Evolutionary conservation across 1,284 basidiomycete genomes (phyloP).

Genomic region (Afroboletus lepidellus): DNA sequence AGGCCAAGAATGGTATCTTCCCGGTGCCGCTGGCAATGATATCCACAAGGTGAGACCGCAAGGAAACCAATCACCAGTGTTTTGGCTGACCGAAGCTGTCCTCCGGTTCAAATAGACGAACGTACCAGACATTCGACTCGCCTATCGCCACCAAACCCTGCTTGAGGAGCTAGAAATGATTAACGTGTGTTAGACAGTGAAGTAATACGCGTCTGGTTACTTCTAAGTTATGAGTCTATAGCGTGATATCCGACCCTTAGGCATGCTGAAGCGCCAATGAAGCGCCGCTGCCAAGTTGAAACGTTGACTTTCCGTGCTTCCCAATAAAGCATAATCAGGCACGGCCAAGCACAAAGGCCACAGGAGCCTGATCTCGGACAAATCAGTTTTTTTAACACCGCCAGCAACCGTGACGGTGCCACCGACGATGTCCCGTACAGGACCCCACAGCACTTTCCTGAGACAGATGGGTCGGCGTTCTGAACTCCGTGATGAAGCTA

Average conservation of each 20-base stretch:
- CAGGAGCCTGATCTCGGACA: neutral
- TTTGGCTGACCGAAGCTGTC: conserved; percentile 13
- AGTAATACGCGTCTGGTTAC: too few relatives aligned
- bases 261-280: too few relatives aligned
- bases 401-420: neutral
- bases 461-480: neutral
- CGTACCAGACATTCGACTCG: conserved; percentile 87
- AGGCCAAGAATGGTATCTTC: conserved; percentile 86
- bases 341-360: neutral
- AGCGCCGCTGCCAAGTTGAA: too few relatives aligned
- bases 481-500: neutral
- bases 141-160: conserved; percentile 88
- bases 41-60: conserved; percentile 73
- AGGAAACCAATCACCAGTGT: conserved; percentile 3
- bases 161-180: conserved; percentile 84
- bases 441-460: neutral
- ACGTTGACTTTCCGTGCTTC: neutral
- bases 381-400: neutral
- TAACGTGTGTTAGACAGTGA: conserved; percentile 22
- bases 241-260: neutral
- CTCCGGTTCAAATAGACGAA: conserved; percentile 70
- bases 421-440: neutral
- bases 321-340: neutral
- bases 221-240: neutral
- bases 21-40: conserved; percentile 86